Conservation (phyloP, 1,284 basidiomycete genomes). For the Anthracocystis setariae region DNA sequence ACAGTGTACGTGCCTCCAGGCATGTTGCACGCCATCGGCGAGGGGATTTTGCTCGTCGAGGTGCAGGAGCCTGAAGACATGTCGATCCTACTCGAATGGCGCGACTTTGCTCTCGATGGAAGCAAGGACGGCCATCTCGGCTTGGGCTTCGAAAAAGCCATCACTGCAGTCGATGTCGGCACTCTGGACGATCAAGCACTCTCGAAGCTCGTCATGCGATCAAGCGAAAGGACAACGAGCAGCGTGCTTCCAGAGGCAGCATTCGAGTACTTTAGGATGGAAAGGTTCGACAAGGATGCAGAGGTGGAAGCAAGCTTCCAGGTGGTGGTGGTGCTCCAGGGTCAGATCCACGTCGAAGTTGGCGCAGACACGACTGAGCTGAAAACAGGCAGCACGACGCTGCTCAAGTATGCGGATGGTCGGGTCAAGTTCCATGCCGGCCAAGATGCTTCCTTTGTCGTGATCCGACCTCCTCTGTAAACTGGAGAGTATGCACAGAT, state of each 20-base stretch:
- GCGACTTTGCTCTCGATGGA: constrained; percentile 29
- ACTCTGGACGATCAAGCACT: constrained; percentile 8
- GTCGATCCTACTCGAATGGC: constrained; percentile 35
- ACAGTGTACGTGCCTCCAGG: constrained; percentile 40
- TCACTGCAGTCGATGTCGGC: constrained; percentile 17
- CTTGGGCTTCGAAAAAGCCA: constrained; percentile 34
- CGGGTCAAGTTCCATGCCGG: constrained; percentile 10
- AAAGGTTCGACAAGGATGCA: constrained; percentile 14
- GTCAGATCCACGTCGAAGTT: constrained; percentile 9
- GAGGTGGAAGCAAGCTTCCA: constrained; percentile 22
- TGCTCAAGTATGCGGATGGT: constrained; percentile 24
- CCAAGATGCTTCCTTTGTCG: constrained; percentile 10
- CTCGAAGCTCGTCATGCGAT: constrained; percentile 13
- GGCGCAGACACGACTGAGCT: constrained; percentile 1
- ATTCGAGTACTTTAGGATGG: constrained; percentile 33
- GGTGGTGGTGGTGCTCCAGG: constrained; percentile 31
- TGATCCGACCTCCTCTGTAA: constrained; percentile 34
- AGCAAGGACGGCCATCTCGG: constrained; percentile 26
- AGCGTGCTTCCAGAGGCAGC: constrained; percentile 16
- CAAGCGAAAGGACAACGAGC: constrained; percentile 2
- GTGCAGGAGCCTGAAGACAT: constrained; percentile 39
- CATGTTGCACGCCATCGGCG: constrained; percentile 35
- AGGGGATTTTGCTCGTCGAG: constrained; percentile 32
- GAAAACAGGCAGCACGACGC: constrained; percentile 20
- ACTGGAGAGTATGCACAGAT: no score